phyloP scores from a whole-genome alignment of 163 green algal genomes.

The Dunaliella salina region DNA sequence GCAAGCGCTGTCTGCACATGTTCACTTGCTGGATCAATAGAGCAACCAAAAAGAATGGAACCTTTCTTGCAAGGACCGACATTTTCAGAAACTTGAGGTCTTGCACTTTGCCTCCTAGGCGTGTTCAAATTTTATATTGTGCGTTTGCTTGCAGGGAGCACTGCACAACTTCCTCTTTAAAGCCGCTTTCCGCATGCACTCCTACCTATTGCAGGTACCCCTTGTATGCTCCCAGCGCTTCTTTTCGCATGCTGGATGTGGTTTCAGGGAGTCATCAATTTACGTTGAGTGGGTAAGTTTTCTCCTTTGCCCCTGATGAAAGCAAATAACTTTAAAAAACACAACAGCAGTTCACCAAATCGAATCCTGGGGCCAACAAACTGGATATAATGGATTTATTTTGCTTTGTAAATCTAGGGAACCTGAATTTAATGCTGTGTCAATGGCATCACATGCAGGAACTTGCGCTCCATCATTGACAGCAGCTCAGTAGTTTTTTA shows the following conservation, averaged over 20 bases:
- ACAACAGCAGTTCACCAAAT: neutral
- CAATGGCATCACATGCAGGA: neutral
- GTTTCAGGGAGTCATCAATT: slow-evolving; percentile 36
- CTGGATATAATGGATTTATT: too few species aligned
- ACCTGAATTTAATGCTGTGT: too few species aligned
- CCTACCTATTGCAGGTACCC: slow-evolving; percentile 18
- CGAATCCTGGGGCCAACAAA: neutral
- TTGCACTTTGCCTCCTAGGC: too few species aligned
- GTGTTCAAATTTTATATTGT: too few species aligned
- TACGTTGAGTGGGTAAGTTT: slow-evolving; percentile 38
- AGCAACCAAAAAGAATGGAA: too few species aligned
- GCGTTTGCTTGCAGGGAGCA: neutral
- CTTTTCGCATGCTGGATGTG: slow-evolving; percentile 33
- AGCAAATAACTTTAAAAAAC: neutral
- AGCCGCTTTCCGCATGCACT: neutral
- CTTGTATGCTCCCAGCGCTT: slow-evolving; percentile 17
- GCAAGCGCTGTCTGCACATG: too few species aligned
- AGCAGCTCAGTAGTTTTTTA: neutral
- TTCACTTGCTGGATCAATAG: too few species aligned
- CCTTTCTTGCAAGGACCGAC: too few species aligned
- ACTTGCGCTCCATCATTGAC: neutral
- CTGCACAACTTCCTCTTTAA: neutral
- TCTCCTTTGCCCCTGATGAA: neutral
- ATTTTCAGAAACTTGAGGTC: too few species aligned
- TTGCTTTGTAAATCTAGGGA: too few species aligned